Evolutionary conservation across 176 grass and related monocot genomes (phyloP).

Genomic region (Urochloa ruziziensis): DNA sequence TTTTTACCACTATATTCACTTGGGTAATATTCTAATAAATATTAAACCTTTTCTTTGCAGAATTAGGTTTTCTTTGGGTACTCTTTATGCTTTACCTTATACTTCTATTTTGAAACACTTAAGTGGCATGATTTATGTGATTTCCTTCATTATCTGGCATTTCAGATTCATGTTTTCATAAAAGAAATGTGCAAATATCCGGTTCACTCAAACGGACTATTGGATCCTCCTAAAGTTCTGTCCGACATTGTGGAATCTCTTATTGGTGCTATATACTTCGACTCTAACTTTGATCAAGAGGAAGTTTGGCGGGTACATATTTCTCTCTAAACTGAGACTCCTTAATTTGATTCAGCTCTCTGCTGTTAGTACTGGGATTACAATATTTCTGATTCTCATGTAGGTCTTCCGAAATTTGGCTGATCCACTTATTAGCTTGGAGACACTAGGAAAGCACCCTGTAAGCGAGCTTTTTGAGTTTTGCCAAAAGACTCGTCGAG

Average conservation of each 20-base stretch:
- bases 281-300: slow-evolving; percentile 53
- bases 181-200: slow-evolving; percentile 50
- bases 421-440: slow-evolving; percentile 46
- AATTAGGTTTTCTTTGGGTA: not conserved
- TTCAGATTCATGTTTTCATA: slow-evolving; percentile 60
- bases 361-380: not conserved
- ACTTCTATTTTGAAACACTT: not conserved
- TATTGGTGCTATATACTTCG: slow-evolving; percentile 59
- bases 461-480: slow-evolving; percentile 65
- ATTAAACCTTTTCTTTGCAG: not conserved
- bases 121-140: not conserved
- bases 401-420: slow-evolving; percentile 64
- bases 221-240: slow-evolving; percentile 64
- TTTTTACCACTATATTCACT: not conserved
- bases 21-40: not conserved
- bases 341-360: not conserved
- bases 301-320: slow-evolving; percentile 52
- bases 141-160: not conserved
- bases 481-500: slow-evolving; percentile 45
- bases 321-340: not conserved
- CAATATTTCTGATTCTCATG: slow-evolving; percentile 1
- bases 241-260: slow-evolving; percentile 69
- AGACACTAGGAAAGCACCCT: slow-evolving; percentile 68
- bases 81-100: not conserved
- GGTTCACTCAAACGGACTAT: slow-evolving; percentile 61